Base-by-base conservation (phyloP, 2,329 filamentous ascomycete genomes). In the Calonectria pseudoturangicola region DNA sequence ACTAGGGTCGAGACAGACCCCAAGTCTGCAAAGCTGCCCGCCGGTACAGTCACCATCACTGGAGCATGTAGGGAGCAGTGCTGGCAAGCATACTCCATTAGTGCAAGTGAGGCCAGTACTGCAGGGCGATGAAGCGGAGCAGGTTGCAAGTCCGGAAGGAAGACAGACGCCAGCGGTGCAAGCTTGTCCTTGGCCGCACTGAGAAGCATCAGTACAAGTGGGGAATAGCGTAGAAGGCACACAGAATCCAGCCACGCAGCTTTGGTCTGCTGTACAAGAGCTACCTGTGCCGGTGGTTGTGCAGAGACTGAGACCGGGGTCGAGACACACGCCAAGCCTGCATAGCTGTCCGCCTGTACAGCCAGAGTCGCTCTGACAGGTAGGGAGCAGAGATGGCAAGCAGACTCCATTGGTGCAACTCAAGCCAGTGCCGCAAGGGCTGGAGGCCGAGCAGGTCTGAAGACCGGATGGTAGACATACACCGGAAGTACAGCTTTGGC, bases 81-180 rank as follows among this genome's bases (percentile, higher is more conserved):
- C 12, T 8, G 63, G 33, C 30, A 70, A 21, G 25, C 68, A 70
- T 18, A 54, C 39, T n/a, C 48, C 56, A 15, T 18, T n/a, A 5
- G 48, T 48, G 18, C 69, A 71, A 9, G 56, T 47, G 27, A 47
- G 43, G 1, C 47, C 47, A 8, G 36, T 39, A 12, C 47, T 30
- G 16, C 63, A 67, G 7, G 66, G 27, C 2, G 21, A 39, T 1
- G n/a, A 13, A 1, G 16, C n/a, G 2, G 60, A 48, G 25, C 68
- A 70, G 18, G 68, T 58, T 10, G 45, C 30, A 13, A 60, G 6
- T 4, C 27, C 65, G 2, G 41, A 36, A 1, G 66, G 66, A 36
- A 68, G 51, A 50, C 66, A 68, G 1, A 50, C 16, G 18, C 67
- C 60, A 15, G 28, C 51, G 8, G 54, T 68, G 18, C 67, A 68